Evolutionary conservation across 495 filamentous ascomycete genomes (phyloP), one percentile per base, ranked within the genome.

Genomic region (Diplogelasinospora grovesii): DNA sequence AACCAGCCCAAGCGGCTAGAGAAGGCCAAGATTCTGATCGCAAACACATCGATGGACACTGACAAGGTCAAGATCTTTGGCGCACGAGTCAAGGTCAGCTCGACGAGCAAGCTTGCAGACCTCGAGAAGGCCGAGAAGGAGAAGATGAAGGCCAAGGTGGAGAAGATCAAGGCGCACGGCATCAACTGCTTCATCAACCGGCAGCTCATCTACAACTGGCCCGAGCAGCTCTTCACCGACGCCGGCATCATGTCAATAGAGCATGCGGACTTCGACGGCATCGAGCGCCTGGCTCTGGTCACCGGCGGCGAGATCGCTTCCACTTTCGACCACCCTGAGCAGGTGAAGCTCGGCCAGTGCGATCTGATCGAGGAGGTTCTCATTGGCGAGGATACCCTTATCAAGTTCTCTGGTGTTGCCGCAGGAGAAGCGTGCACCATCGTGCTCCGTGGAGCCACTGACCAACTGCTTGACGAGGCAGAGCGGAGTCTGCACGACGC

Each of bases 61-160:
- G 92, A 98, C 66, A 98, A 98, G 75, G 85, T 98, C 68, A 98
- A 98, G 77, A 96, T 98, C 52, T 98, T 97, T 59, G 92, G 92
- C 42, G 92, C 92, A 14, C 80, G 88, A 18, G 85, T 97, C 52
- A 95, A 95, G 74, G 92, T 89, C 16, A 86, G 87, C 51, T 89
- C 86, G 22, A 98, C 92, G 8, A 84, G 87, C 44, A 95, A 97
- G 75, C 73, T 98, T 20, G 92, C 92, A 10, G 93, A 98, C 49
- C 76, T 98, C 34, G 92, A 98, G 69, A 92, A 87, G 73, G 93
- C 92, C 15, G 92, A 98, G 73, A 81, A 86, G 40, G 90, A 97
- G 56, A 98, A 97, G 81, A 98, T 98, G 92, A 92, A 85, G 68
- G 82, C 84, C 40, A 98, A 98, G 74, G 92, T 98, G 28, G 93